Evolutionary conservation across 305 asterid genomes (phyloP).

Genomic region (Fraxinus xanthoxyloides): DNA sequence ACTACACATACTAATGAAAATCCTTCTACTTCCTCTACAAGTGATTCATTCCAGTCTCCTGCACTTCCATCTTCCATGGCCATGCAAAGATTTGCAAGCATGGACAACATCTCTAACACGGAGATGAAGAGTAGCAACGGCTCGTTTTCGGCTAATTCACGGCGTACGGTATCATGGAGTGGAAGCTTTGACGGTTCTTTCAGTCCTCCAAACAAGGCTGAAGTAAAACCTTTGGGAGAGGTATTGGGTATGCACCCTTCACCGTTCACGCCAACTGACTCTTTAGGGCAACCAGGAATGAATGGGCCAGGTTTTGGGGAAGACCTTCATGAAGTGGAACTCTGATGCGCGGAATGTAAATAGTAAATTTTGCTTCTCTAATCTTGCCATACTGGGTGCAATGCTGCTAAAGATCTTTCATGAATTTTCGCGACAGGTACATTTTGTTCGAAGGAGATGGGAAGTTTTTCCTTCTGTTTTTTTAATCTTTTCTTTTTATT

Average conservation of each 20-base stretch:
- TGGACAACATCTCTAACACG: conserved; percentile 52
- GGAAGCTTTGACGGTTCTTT: conserved; percentile 53
- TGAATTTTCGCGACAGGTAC: conserved; percentile 21
- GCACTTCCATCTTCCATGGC: conserved; percentile 33
- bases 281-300: conserved; percentile 32
- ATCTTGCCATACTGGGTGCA: conserved; percentile 23
- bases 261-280: conserved; percentile 29
- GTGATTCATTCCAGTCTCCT: conserved; percentile 38
- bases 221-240: conserved; percentile 56
- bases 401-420: conserved; percentile 21
- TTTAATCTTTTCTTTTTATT: neutral
- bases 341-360: conserved; percentile 49
- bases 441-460: conserved; percentile 23
- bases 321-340: conserved; percentile 73
- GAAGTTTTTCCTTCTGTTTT: neutral
- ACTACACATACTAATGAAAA: conserved; percentile 30
- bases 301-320: conserved; percentile 47
- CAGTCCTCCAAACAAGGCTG: conserved; percentile 31
- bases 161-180: conserved; percentile 85
- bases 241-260: conserved; percentile 45
- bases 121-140: conserved; percentile 24
- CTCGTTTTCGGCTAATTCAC: conserved; percentile 38
- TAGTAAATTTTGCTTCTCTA: conserved; percentile 30
- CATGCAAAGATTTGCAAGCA: conserved; percentile 72
- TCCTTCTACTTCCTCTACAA: conserved; percentile 37